Evolutionary conservation across 306 rosid genomes (phyloP).

Genomic region (Ochetophila trinervis): DNA sequence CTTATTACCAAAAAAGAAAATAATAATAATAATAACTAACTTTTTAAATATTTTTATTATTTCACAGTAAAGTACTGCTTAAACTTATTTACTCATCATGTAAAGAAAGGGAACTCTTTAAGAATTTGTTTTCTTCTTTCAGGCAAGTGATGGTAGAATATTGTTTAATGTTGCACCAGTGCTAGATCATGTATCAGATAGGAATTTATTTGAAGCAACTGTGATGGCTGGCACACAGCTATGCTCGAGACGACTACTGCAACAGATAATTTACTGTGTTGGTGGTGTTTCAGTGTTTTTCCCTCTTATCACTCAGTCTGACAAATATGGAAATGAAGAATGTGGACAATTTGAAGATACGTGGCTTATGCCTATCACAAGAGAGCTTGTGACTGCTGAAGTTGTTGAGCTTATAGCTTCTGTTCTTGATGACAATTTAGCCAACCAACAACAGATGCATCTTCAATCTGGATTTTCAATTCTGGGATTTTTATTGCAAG

Average conservation of each 20-base stretch:
- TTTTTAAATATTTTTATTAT: background rate
- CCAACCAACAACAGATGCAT: slow-evolving; percentile 98
- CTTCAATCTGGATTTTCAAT: slow-evolving; percentile 92
- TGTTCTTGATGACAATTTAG: slow-evolving; percentile 82
- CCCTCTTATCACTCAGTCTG: slow-evolving; percentile 78
- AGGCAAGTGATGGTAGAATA: slow-evolving; percentile 91
- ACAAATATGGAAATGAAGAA: slow-evolving; percentile 56
- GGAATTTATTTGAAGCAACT: slow-evolving; percentile 74
- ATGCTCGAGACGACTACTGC: slow-evolving; percentile 89
- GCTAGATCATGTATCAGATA: slow-evolving; percentile 56
- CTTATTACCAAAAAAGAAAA: background rate
- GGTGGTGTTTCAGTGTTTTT: slow-evolving; percentile 97
- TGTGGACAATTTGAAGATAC: slow-evolving; percentile 40
- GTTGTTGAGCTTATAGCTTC: slow-evolving; percentile 89
- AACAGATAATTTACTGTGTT: slow-evolving; percentile 90
- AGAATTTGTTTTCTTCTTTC: slow-evolving; percentile 33
- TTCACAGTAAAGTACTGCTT: background rate
- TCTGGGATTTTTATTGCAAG: slow-evolving; percentile 89
- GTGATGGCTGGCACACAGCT: slow-evolving; percentile 84
- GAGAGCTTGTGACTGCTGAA: slow-evolving; percentile 66
- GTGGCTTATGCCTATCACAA: slow-evolving; percentile 34
- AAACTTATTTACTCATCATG: background rate
- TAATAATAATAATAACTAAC: too few relatives aligned
- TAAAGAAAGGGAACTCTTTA: slow-evolving; percentile 3
- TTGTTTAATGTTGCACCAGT: slow-evolving; percentile 84